These are phyloP conservation scores for Falciphora oryzae DNA, from an alignment of 2,329 filamentous ascomycete genomes.

Conservation along the genomic window DNA sequence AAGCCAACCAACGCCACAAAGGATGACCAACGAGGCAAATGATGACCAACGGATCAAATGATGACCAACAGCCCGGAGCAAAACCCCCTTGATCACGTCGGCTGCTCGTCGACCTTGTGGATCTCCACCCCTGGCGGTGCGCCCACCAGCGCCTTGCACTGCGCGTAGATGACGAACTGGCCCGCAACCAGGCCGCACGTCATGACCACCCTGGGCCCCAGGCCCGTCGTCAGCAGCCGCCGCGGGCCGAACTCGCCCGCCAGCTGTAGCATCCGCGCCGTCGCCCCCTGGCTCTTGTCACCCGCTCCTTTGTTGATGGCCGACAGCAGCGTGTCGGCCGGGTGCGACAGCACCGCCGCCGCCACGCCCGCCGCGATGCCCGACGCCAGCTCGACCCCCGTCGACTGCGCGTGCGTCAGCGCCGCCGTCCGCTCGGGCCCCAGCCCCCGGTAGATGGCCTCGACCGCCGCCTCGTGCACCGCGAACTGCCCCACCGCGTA, in stretches of 20 bases:
- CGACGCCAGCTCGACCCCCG: slow-evolving; percentile 77
- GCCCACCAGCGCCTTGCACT: slow-evolving; percentile 47
- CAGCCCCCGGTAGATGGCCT: slow-evolving; percentile 64
- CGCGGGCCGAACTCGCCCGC: slow-evolving; percentile 45
- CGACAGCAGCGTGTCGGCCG: slow-evolving; percentile 62
- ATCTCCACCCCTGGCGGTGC: slow-evolving; percentile 47
- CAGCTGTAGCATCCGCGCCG: slow-evolving; percentile 46
- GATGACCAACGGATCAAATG: background rate
- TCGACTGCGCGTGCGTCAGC: slow-evolving; percentile 66
- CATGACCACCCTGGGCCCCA: slow-evolving; percentile 48
- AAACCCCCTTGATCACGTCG: slow-evolving; percentile 1
- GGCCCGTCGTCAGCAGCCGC: slow-evolving; percentile 38
- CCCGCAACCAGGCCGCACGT: slow-evolving; percentile 46
- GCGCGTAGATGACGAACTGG: slow-evolving; percentile 51
- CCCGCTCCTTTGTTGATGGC: slow-evolving; percentile 52
- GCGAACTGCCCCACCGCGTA: slow-evolving; percentile 95
- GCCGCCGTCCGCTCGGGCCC: slow-evolving; percentile 61
- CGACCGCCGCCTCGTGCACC: slow-evolving; percentile 83
- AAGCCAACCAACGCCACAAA: background rate
- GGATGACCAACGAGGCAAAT: background rate
- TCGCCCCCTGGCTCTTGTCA: slow-evolving; percentile 39
- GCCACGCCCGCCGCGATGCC: slow-evolving; percentile 85
- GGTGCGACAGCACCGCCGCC: slow-evolving; percentile 82
- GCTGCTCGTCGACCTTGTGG: slow-evolving; percentile 37
- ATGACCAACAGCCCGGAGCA: background rate